Evolutionary conservation across 805 yeast species (phyloP), one percentile per base, ranked within the genome.

Genomic region (Isabelozyma pseudorhagii): DNA sequence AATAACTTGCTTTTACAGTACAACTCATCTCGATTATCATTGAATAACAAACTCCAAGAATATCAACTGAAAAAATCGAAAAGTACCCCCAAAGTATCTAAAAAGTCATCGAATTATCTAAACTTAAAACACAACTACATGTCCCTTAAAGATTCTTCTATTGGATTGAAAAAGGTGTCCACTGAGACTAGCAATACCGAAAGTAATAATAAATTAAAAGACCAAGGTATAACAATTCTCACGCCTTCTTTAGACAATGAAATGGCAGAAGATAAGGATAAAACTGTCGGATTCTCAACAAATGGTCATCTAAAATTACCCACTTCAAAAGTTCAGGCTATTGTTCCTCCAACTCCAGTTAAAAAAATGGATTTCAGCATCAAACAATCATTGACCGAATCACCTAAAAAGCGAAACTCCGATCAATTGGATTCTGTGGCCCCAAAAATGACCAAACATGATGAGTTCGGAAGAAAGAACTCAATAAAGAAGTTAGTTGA

Each of bases 311-410:
- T 81, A 44, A 74, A 71, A 65, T 58, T 85, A 61, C 89, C 83
- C 38, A 61, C 77, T 52, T 60, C 83, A 60, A 57, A 73, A 58
- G 66, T 77, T 55, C 43, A 64, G 56, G 54, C 59, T 34, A 74
- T 87, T 11, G 65, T 82, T 6, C 90, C 92, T 2, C 81, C 84
- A 3, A 85, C 91, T 0, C 92, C 89, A 0, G 82, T 81, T 8
- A 84, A 79, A 60, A 83, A 80, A 53, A 77, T 83, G 77, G 84
- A 80, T 36, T 61, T 60, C 52, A 58, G 54, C 11, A 50, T 65
- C 40, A 55, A 51, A 47, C 54, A 50, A 11, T 47, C 54, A 14
- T 49, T 54, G 27, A 50, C 47, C 38, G 50, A 50, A 7, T 48
- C 59, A 8, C 51, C 56, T 5, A 47, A 46, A 8, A 44, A 38